These are phyloP conservation scores for Phyllosticta paracitricarpa DNA, from an alignment of 2,329 filamentous ascomycete species.

Conservation along the genomic window DNA sequence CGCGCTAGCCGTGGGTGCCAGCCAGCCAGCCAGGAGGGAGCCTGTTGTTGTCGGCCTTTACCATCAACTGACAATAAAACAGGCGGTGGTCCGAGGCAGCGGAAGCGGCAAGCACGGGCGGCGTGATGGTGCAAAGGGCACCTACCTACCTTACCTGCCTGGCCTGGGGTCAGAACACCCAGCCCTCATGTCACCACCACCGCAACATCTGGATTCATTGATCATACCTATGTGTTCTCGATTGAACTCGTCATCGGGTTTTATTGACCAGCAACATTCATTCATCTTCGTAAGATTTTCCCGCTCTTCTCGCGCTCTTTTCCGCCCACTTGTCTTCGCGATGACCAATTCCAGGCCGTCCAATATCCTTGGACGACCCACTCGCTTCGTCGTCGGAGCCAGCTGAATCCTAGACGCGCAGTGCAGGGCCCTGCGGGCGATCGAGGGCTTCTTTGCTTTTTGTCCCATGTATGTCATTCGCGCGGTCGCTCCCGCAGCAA, in stretches of 20 bases:
- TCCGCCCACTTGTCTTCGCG: too few relatives aligned
- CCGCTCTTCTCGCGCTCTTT: background rate
- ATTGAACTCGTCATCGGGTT: too few relatives aligned
- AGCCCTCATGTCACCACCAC: too few relatives aligned
- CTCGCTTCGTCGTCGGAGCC: background rate
- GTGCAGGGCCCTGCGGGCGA: background rate
- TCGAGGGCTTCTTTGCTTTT: background rate
- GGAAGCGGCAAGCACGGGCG: background rate
- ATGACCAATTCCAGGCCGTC: too few relatives aligned
- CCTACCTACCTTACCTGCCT: background rate
- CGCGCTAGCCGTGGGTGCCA: background rate
- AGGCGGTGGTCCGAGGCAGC: background rate
- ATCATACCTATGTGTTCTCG: too few relatives aligned
- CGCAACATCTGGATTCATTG: background rate
- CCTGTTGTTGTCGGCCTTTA: too few relatives aligned
- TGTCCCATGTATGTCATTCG: background rate
- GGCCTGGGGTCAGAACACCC: background rate
- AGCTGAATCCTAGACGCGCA: background rate
- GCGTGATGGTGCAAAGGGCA: background rate
- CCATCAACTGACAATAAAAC: too few relatives aligned
- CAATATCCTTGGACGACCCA: background rate
- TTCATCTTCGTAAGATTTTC: too few relatives aligned
- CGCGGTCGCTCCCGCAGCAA: background rate
- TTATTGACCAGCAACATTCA: too few relatives aligned
- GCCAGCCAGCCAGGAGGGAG: too few relatives aligned